Evolutionary conservation across 2,329 filamentous ascomycete species (phyloP), one percentile per base, ranked within the genome.

Genomic region (Clonostachys solani): DNA sequence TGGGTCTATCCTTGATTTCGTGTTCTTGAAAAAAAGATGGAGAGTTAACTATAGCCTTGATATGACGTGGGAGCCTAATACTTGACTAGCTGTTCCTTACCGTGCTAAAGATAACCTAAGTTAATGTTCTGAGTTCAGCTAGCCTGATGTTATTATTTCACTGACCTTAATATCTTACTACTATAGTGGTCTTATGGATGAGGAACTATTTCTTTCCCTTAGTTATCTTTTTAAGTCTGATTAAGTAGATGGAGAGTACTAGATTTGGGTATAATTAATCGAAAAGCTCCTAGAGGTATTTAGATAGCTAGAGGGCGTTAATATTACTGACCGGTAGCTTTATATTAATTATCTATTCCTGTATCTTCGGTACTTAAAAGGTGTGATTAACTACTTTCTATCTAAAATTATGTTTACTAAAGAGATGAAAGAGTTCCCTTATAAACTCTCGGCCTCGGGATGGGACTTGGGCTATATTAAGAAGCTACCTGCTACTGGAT

Each of bases 81-180:
- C 46, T 12, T 10, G 23, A 10, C 33, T 87, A 6, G 84, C 85
- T 0, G 86, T 89, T 0, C 86, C 86, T 0, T 89, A 76, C 43
- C 71, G 78, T 12, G 81, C 82, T 0, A 88, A 89, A 48, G 86
- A 84, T 3, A 68, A 74, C 0, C 84, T 86, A 0, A 77, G 75
- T 0, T 74, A 79, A 0, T 73, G 80, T 6, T 78, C 83, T 0
- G 85, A 89, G 53, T 89, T 78, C 56, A 80, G 82, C 0, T 84
- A 90, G 52, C 83, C 84, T 0, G 75, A 90, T 53, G 81, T 86
- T 0, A 73, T 79, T 0, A 83, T 89, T 3, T 34, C 82, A 0
- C 67, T 90, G 2, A 89, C 85, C 0, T 83, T 78, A 12, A 63
- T 91, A 0, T 73, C 77, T 0, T 88, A 86, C 54, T 90, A 90